Evolutionary conservation across 805 yeast genomes (phyloP), one percentile per base, ranked within the genome.

Genomic region (Sugiyamaella qingdaonensis): DNA sequence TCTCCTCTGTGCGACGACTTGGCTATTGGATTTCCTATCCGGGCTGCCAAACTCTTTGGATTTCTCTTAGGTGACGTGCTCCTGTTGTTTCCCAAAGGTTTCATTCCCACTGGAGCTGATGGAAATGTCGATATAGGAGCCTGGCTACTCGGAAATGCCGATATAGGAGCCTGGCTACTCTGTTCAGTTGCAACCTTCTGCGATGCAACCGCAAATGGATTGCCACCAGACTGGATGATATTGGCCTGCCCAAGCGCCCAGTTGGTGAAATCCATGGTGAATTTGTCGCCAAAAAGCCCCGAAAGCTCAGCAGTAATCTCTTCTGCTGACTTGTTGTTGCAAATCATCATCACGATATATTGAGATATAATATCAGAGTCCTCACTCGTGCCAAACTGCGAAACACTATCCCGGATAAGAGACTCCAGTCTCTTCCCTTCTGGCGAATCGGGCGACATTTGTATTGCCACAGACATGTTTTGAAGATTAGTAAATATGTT

Each of bases 301-400:
- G 46, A 19, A 7, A 65, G 56, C 47, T 65, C 68, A 0, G 34
- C 19, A 2, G 57, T 46, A 21, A 65, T 61, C 51, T 62, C 64
- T 13, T 47, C 54, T 10, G 55, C 43, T 3, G 56, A 24, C 51
- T 61, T 61, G 37, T 56, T 49, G 53, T 63, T 65, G 41, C 58
- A 48, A 41, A 64, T 55, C 68, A 65, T 62, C 49, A 57, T 51
- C 9, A 61, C 58, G 46, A 65, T 55, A 52, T 61, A 65, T 46
- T 63, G 64, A 8, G 68, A 59, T 9, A 61, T 60, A 36, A 58
- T 58, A 1, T 60, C 62, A n/a, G 58, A 46, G 43, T 62, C 65
- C 39, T 61, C 67, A 21, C 61, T 65, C 1, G 62, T 56, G 16
- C 61, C 64, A 16, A 61, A 57, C 19, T 21, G 35, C 10, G 54